Base-by-base conservation (phyloP, 2,329 filamentous ascomycete genomes). In the Truncatella angustata region DNA sequence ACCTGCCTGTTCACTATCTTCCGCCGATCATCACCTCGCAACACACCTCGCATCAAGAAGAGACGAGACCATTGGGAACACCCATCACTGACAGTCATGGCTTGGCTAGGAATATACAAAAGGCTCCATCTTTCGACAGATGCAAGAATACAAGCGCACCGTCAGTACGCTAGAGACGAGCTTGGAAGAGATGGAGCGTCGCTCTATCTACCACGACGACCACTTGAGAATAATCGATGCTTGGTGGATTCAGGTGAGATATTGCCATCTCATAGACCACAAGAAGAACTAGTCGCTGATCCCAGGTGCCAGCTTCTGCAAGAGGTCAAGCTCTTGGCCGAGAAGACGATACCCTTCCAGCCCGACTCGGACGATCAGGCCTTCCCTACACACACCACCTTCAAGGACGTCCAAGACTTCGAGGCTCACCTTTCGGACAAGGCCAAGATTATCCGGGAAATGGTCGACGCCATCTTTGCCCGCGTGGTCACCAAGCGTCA, bases 81-180 rank as follows among this genome's bases (percentile, higher is more conserved):
- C 24, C 57, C 60, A 57, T 54, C 62, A 62, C 66, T 74, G 68
- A 70, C 65, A 61, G 63, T 65, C 63, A 66, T 57, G 67, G 70
- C 44, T 60, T 66, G 55, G 70, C 63, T 72, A 95, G 91, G 85
- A 88, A 67, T 94, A 88, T 65, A 89, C 93, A 73, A 99, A 97
- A 75, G 94, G 96, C 76, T 94, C 94, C 58, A 96, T 99, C 68
- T 87, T 90, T 64, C 90, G 95, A 53, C 93, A 97, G 74, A 96
- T 99, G 91, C 90, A 91, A 67, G 94, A 97, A 73, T 97, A 96
- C 73, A 96, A 96, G 73, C 86, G 94, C 62, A 91, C 96, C 68
- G 92, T 91, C 68, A 79, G 81, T 53, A 88, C 88, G 36, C 76
- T 95, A 56, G 92, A 97, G 74, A 78, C 84, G 53, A 88, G 90